These are phyloP conservation scores for Porcisia deanei DNA, from an alignment of 208 protist species.

Conservation along the genomic window DNA sequence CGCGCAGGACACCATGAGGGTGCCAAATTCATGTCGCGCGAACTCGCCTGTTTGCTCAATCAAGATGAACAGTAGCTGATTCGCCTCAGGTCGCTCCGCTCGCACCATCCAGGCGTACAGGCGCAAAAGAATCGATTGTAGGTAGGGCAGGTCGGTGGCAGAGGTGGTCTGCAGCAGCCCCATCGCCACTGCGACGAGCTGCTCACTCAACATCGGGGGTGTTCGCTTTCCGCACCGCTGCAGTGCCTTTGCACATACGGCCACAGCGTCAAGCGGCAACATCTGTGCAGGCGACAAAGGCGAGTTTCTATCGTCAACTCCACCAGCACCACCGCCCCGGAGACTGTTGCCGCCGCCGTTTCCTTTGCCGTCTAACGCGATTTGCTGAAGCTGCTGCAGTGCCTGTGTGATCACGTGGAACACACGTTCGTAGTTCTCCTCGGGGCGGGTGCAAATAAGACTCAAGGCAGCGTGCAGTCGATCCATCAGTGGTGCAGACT, in stretches of 20 bases:
- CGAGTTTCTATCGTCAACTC: neutral
- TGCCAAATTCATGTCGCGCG: slow-evolving; percentile 45
- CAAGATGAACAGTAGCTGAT: slow-evolving; percentile 58
- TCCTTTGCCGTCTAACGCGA: neutral
- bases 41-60: slow-evolving; percentile 61
- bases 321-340: neutral
- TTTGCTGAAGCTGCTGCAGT: slow-evolving; percentile 28
- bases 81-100: slow-evolving; percentile 52
- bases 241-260: slow-evolving; percentile 64
- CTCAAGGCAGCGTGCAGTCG: slow-evolving; percentile 47
- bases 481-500: slow-evolving; percentile 1
- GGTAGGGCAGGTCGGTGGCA: slow-evolving; percentile 19
- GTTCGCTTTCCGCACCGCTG: slow-evolving; percentile 71
- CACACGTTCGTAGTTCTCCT: slow-evolving; percentile 78
- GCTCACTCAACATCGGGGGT: slow-evolving; percentile 56
- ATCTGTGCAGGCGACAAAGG: neutral
- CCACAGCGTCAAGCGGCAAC: slow-evolving; percentile 32
- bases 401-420: slow-evolving; percentile 58
- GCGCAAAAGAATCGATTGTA: slow-evolving; percentile 57
- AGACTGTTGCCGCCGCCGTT: neutral
- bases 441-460: slow-evolving; percentile 40
- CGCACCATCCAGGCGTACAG: slow-evolving; percentile 85
- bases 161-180: slow-evolving; percentile 42
- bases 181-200: slow-evolving; percentile 49
- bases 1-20: slow-evolving; percentile 50